Evolutionary conservation across 164 flowering plant species (phyloP).

Genomic region (Platanus orientalis): DNA sequence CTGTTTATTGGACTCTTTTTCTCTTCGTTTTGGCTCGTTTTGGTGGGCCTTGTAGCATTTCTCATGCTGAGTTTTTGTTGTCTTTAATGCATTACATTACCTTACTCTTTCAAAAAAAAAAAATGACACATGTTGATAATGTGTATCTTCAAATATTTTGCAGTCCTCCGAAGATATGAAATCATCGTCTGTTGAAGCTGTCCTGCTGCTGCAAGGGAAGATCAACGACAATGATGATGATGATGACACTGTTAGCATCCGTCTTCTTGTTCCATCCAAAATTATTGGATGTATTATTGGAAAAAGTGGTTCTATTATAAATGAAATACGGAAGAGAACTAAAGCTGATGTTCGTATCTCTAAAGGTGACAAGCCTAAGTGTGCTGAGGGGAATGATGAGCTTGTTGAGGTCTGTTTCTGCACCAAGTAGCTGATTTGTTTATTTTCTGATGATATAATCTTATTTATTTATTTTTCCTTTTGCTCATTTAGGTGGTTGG

Average conservation of each 20-base stretch:
- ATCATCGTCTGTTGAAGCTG: constrained; percentile 92
- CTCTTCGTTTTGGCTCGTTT: no score
- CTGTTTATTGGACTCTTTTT: no score
- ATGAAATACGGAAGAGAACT: constrained; percentile 87
- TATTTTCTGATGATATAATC: constrained; percentile 1
- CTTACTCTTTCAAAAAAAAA: no score
- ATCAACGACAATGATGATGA: constrained; percentile 87
- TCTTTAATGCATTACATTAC: no score
- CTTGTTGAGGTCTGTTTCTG: constrained; percentile 84
- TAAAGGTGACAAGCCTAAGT: constrained; percentile 61
- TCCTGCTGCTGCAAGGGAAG: constrained; percentile 80
- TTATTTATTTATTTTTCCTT: not conserved
- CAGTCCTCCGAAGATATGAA: constrained; percentile 81
- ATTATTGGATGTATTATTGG: constrained; percentile 93
- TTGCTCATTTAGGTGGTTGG: constrained; percentile 52
- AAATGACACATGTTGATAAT: not conserved
- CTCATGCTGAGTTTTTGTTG: no score
- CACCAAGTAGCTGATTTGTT: no score
- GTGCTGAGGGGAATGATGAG: constrained; percentile 60
- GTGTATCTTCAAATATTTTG: not conserved
- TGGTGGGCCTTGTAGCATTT: no score
- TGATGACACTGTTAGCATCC: constrained; percentile 48
- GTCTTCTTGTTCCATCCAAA: constrained; percentile 80
- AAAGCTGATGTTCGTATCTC: constrained; percentile 85
- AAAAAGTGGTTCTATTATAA: constrained; percentile 83